phyloP scores from a whole-genome alignment of 1,284 basidiomycete genomes.

The Volvariella volvacea region DNA sequence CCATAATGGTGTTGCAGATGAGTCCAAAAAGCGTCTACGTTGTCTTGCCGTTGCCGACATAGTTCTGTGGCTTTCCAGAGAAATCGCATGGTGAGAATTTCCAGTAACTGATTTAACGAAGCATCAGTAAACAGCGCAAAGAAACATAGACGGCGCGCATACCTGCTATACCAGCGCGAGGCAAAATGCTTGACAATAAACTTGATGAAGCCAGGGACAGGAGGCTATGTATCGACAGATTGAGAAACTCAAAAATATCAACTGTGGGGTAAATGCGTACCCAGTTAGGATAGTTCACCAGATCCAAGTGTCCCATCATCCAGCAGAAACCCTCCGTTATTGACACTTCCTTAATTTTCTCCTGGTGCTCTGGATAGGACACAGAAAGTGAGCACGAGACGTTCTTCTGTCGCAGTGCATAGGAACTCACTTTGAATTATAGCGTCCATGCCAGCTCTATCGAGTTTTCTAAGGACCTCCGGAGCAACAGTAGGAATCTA shows the following conservation, averaged over 20 bases:
- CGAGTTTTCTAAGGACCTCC: slow-evolving; percentile 13
- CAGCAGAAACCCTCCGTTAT: too few species aligned
- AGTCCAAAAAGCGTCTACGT: too few species aligned
- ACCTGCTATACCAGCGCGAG: slow-evolving; percentile 14
- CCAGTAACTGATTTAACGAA: slow-evolving; percentile 15
- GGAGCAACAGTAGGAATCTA: slow-evolving; percentile 20
- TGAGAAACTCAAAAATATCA: too few species aligned
- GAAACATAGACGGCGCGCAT: background rate
- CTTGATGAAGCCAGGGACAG: too few species aligned
- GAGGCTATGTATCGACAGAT: too few species aligned
- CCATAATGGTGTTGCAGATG: too few species aligned
- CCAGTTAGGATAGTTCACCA: too few species aligned
- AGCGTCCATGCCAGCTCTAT: slow-evolving; percentile 12
- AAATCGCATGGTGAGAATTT: slow-evolving; percentile 17
- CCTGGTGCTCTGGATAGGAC: slow-evolving; percentile 8
- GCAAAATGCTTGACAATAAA: slow-evolving; percentile 15
- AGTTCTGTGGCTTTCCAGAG: background rate
- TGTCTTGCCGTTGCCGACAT: background rate
- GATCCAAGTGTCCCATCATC: too few species aligned
- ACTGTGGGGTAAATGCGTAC: too few species aligned
- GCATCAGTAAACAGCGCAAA: background rate
- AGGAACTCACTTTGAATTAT: slow-evolving; percentile 13
- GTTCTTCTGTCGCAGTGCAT: background rate
- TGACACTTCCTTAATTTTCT: slow-evolving; percentile 4
- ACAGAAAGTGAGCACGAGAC: background rate